Evolutionary conservation across 345 rosid genomes (phyloP), one percentile per base, ranked within the genome.

Genomic region (Dipteronia dyeriana): DNA sequence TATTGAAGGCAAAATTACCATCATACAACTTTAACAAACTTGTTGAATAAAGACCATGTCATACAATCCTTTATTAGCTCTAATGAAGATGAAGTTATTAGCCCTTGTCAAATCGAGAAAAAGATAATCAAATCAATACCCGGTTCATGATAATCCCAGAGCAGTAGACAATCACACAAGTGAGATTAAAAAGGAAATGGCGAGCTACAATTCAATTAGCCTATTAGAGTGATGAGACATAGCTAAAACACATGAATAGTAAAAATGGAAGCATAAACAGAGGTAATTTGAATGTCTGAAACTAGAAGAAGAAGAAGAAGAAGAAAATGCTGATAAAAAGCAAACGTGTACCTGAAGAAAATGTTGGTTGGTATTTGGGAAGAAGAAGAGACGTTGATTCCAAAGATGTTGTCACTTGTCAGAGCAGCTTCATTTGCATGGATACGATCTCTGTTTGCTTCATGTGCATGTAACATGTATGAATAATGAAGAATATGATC

Each of bases 21-120:
- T 78, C 78, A 85, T 73, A 78, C 76, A 70, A n/a, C 12, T 59
- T 79, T 49, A 78, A 80, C 74, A 76, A 80, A 73, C 72, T 65
- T 65, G 20, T 76, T 34, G 67, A 78, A 75, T 62, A 23, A 67
- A 75, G 71, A 70, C 63, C 66, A 39, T 13, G 31, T 53, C 66
- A 59, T 53, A 14, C 25, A 38, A 51, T 72, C 61, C 78, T 81
- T 82, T 72, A 71, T 82, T 71, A 71, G 76, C 74, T 45, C 61
- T 51, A 66, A 78, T 39, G 25, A 19, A 70, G 61, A 53, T 25
- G 72, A 75, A 56, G 61, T 26, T 59, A 25, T 53, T 20, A 80
- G 59, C 1, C 67, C 74, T 76, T 74, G 80, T 78, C 75, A 53
- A 31, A 59, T 22, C 13, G 53, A 12, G 43, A 68, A 39, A 54